Evolutionary conservation across 768 basidiomycete species (phyloP), one percentile per base, ranked within the genome.

Genomic region (Boletus reticuloceps): DNA sequence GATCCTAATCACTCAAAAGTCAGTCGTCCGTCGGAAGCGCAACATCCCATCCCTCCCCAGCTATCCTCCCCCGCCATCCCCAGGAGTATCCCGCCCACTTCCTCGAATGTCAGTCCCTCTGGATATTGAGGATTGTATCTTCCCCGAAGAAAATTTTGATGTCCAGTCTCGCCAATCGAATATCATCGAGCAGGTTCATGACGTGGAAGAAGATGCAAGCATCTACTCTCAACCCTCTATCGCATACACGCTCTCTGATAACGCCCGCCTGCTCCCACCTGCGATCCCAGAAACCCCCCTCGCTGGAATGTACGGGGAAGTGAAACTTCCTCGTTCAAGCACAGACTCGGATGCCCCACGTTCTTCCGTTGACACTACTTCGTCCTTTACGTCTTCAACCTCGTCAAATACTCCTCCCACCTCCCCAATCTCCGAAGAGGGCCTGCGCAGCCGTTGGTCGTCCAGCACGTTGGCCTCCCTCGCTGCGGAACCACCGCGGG

Each of bases 371-470:
- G 70, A 72, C 16, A 69, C 69, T 5, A 39, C 12, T 16, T 53
- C 50, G 1, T 66, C 67, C 4, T 65, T 61, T 41, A 20, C 58
- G 6, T 59, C 57, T 13, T 60, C 63, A 6, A 34, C 55, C 2
- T 54, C 50, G 27, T 52, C 54, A 8, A 32, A 46, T 17, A 20
- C 10, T 6, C 9, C 27, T 8, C 59, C 61, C 8, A 25, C 51
- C 4, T 53, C 60, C 11, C 49, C 63, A 6, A 46, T 50, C 49
- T 41, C 50, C 32, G 61, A 68, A 14, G 64, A 51, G 22, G 63
- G 58, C 45, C 75, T 86, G 58, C 79, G 82, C 60, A 86, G 84
- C 41, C 83, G 81, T 63, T 88, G 86, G 86, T 85, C 83, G 60
- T 75, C 79, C 10, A 86, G 85, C 13, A 86, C 85, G 10, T 59